Percentiles rank a stretch among this genome's conserved stretches.
Conservation (phyloP, 2,329 filamentous ascomycete genomes). For the Sordariomycetes sp. region DNA sequence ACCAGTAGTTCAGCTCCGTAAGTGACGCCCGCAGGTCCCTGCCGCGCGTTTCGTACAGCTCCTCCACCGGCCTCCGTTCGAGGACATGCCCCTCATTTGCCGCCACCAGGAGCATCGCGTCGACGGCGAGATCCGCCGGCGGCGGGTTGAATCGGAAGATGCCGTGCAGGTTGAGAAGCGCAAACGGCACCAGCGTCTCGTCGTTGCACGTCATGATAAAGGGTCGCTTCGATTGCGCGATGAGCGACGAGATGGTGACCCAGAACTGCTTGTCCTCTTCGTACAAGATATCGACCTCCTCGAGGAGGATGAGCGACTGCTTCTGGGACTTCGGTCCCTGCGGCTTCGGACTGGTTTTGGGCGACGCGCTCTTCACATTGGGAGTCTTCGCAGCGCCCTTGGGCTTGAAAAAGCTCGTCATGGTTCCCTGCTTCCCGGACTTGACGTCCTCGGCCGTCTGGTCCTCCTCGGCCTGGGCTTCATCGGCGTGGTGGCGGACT, state of each 20-base stretch:
- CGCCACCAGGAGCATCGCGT: slow-evolving; percentile 71
- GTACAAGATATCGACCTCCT: slow-evolving; percentile 88
- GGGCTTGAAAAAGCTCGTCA: slow-evolving; percentile 68
- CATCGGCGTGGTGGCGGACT: slow-evolving; percentile 40
- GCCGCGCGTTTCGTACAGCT: slow-evolving; percentile 56
- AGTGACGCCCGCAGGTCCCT: slow-evolving; percentile 71
- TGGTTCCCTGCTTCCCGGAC: slow-evolving; percentile 61
- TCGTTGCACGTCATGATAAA: slow-evolving; percentile 95
- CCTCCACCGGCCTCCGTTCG: slow-evolving; percentile 48
- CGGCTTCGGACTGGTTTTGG: slow-evolving; percentile 1
- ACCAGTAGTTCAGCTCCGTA: slow-evolving; percentile 87
- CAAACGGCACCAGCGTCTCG: slow-evolving; percentile 65
- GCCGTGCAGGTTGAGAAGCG: slow-evolving; percentile 66
- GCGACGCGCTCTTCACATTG: slow-evolving; percentile 18
- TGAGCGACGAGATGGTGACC: slow-evolving; percentile 65
- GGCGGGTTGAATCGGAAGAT: slow-evolving; percentile 66
- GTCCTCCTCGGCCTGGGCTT: slow-evolving; percentile 13
- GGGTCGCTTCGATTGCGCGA: slow-evolving; percentile 74
- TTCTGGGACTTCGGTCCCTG: slow-evolving; percentile 48
- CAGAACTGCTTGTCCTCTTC: slow-evolving; percentile 96
- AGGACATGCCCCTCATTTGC: slow-evolving; percentile 83
- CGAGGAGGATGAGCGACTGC: slow-evolving; percentile 85
- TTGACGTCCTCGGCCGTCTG: slow-evolving; percentile 37
- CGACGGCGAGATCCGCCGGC: slow-evolving; percentile 53
- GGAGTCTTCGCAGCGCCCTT: slow-evolving; percentile 21